Conservation (phyloP, 805 yeast species). For the Saturnispora zaruensis region DNA sequence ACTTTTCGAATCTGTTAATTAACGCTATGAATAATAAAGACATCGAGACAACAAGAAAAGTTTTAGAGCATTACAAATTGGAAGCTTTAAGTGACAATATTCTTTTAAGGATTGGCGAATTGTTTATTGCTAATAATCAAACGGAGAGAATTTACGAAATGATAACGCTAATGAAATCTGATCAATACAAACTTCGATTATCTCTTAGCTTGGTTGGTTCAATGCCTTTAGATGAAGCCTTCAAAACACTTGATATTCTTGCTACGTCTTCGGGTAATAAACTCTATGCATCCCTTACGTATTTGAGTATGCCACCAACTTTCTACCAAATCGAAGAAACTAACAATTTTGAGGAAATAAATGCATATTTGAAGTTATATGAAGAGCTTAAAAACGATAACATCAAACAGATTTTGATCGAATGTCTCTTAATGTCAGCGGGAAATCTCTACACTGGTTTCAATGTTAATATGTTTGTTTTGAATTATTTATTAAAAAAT, state of each 20-base stretch:
- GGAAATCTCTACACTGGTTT: constrained; percentile 16
- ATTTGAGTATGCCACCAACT: constrained; percentile 9
- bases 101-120: neutral
- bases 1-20: constrained; percentile 13
- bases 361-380: neutral
- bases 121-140: constrained; percentile 10
- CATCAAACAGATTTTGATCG: constrained; percentile 14
- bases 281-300: neutral
- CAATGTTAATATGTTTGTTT: constrained; percentile 13
- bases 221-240: constrained; percentile 6
- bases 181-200: constrained; percentile 1
- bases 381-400: neutral
- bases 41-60: neutral
- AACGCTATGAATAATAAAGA: constrained; percentile 10
- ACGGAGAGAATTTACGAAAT: constrained; percentile 10
- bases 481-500: constrained; percentile 10
- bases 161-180: constrained; percentile 5
- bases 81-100: constrained; percentile 8
- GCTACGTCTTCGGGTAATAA: neutral
- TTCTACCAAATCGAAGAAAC: constrained; percentile 9
- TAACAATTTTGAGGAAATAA: constrained; percentile 10
- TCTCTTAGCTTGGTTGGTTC: constrained; percentile 11
- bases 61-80: neutral
- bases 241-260: constrained; percentile 1
- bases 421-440: constrained; percentile 16